Percentiles rank a stretch among this genome's conserved stretches.
These are phyloP conservation scores for Aspergillus fijiensis DNA, from an alignment of 2,329 filamentous ascomycete species.

Conservation along the genomic window DNA sequence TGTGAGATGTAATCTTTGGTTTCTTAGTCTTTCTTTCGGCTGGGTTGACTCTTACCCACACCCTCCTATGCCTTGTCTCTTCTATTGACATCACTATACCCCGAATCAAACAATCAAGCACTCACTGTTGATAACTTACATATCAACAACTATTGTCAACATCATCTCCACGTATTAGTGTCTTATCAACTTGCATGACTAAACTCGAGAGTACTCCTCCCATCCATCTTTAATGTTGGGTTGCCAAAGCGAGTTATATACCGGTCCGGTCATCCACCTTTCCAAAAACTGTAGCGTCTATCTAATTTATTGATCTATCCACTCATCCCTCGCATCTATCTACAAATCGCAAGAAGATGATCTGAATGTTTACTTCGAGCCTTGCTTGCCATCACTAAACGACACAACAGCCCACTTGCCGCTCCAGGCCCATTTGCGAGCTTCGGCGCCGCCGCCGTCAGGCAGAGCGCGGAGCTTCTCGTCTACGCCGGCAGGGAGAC, in stretches of 20 bases:
- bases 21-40: neutral
- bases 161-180: no score
- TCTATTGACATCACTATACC: neutral
- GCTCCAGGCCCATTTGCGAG: conserved; percentile 88
- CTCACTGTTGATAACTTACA: neutral
- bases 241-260: no score
- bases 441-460: conserved; percentile 67
- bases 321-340: neutral
- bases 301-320: neutral
- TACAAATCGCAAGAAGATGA: neutral
- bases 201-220: neutral
- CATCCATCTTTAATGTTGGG: no score
- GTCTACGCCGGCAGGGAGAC: conserved; percentile 76
- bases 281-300: no score
- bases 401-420: conserved; percentile 97
- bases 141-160: no score
- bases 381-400: conserved; percentile 74
- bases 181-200: neutral
- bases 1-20: no score
- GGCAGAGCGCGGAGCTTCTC: conserved; percentile 70
- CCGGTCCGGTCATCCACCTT: no score
- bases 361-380: conserved; percentile 8
- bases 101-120: neutral
- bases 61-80: no score
- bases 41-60: neutral